Conservation (phyloP, 78 protist genomes). For the Dictyostelium capitatum region DNA sequence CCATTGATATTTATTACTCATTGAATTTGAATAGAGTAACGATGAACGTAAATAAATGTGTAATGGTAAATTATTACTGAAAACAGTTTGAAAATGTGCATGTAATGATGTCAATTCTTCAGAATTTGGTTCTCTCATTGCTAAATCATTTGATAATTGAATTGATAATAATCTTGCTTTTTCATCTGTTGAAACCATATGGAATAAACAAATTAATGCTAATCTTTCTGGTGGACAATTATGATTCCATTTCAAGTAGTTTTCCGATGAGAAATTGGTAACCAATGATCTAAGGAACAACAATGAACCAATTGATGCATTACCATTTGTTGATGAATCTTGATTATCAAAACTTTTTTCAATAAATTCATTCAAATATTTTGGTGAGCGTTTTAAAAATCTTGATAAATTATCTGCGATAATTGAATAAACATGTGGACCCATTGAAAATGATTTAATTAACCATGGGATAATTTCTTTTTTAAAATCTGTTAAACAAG, state of each 20-base stretch:
- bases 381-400: slow-evolving; percentile 62
- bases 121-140: slow-evolving; percentile 26
- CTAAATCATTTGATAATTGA: slow-evolving; percentile 37
- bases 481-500: slow-evolving; percentile 46
- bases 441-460: not conserved
- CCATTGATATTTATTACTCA: slow-evolving; percentile 47
- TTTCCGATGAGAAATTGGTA: slow-evolving; percentile 26
- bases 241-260: slow-evolving; percentile 29
- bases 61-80: not conserved
- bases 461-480: slow-evolving; percentile 38
- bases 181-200: slow-evolving; percentile 52
- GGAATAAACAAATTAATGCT: slow-evolving; percentile 29
- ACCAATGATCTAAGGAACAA: slow-evolving; percentile 39
- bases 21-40: slow-evolving; percentile 37
- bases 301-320: slow-evolving; percentile 28
- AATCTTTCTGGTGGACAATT: slow-evolving; percentile 65
- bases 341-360: slow-evolving; percentile 57
- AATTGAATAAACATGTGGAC: slow-evolving; percentile 24
- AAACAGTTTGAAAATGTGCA: slow-evolving; percentile 13
- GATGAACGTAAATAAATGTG: slow-evolving; percentile 36
- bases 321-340: not conserved
- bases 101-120: slow-evolving; percentile 6
- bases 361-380: slow-evolving; percentile 37
- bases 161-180: slow-evolving; percentile 44
- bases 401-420: slow-evolving; percentile 24